Evolutionary conservation across 257 asterid genomes (phyloP), one percentile per base, ranked within the genome.

Genomic region (Jasminum sambac): DNA sequence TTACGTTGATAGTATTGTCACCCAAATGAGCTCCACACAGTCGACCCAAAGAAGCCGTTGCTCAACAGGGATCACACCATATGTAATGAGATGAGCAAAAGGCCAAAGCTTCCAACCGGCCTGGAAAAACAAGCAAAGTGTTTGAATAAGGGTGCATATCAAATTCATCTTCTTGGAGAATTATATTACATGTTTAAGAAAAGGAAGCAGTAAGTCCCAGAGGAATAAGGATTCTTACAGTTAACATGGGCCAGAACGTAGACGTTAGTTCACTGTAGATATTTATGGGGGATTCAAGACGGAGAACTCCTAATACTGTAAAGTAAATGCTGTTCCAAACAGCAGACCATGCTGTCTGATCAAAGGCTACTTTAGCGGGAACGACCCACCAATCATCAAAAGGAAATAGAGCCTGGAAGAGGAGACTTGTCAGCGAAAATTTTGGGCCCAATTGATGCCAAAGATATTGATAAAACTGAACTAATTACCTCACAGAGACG

Each of bases 381-480:
- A 91, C 95, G 71, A 91, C 96, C 95, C 97, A 91, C 97, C 97
- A 91, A 73, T 83, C 95, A 6, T 91, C 73, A 59, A 78, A 86
- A 63, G 97, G 97, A 74, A 91, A 87, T 59, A 91, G 84, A 69
- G 90, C 93, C 97, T 91, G 84, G 43, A 58, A 74, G 23, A n/a
- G 25, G 48, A 0, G 2, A 34, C 9, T 63, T 24, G 39, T 16
- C 59, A 62, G 46, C 11, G 11, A 9, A 13, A 39, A 62, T 52
- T 23, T 30, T 64, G 70, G 67, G 63, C 60, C 59, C 21, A 58
- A 5, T 10, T 17, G 57, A 26, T 39, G 17, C 71, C n/a, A 59
- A 74, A 21, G 19, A 59, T 59, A 42, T 26, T 1, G n/a, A n/a
- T n/a, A 11, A 40, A 36, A 44, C 39, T 10, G 50, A 55, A 5